These are phyloP conservation scores for Aspergillus novoparasiticus DNA, from an alignment of 2,329 filamentous ascomycete species.

Conservation along the genomic window DNA sequence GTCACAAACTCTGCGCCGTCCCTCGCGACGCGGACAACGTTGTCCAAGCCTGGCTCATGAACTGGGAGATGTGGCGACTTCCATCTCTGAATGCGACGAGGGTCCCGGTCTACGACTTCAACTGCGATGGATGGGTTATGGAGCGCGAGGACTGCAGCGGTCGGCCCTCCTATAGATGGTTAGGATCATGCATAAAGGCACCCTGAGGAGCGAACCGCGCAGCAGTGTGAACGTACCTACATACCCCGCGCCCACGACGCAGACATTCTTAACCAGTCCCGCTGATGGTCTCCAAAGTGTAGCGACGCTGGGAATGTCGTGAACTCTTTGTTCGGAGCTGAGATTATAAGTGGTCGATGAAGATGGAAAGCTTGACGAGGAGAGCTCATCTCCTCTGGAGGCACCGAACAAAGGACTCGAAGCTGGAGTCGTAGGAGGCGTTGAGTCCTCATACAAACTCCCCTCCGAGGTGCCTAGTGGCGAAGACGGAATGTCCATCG, in stretches of 20 bases:
- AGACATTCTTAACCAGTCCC: constrained; percentile 51
- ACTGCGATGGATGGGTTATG: constrained; percentile 72
- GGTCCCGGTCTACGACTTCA: constrained; percentile 73
- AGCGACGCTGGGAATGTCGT: not conserved
- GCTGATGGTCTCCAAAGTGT: not conserved
- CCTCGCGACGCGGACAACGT: constrained; percentile 61
- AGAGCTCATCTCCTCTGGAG: constrained; percentile 25
- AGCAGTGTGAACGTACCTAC: constrained; percentile 60
- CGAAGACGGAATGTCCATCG: constrained; percentile 26
- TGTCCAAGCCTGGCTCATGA: constrained; percentile 71
- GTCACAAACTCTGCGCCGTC: constrained; percentile 34
- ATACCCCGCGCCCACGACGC: constrained; percentile 75
- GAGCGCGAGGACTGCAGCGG: constrained; percentile 72
- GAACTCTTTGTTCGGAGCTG: not conserved
- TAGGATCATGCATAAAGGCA: too few relatives aligned
- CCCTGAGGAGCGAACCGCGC: not conserved
- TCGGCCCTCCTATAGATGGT: constrained; percentile 64
- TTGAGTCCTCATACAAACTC: constrained; percentile 25
- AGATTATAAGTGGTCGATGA: not conserved
- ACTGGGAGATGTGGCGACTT: constrained; percentile 74
- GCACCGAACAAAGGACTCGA: constrained; percentile 31
- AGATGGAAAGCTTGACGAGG: constrained; percentile 1
- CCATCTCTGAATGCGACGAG: constrained; percentile 69
- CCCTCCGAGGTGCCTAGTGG: constrained; percentile 21
- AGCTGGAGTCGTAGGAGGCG: constrained; percentile 29